Percentiles rank a stretch among this genome's conserved stretches.
Conservation (phyloP, 148 eudicot genomes). For the Euryodendron excelsum region DNA sequence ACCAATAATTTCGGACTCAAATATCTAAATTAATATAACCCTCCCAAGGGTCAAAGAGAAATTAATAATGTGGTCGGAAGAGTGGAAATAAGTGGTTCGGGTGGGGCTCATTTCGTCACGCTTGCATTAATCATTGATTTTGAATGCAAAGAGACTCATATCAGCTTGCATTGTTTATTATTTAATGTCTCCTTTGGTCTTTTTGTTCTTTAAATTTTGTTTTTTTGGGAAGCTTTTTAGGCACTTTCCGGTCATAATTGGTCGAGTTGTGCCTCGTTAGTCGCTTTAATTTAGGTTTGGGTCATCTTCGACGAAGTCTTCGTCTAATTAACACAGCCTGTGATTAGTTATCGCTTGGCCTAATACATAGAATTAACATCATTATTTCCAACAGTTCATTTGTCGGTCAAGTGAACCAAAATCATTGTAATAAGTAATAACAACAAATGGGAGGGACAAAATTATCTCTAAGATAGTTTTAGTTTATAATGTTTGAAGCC, state of each 20-base stretch:
- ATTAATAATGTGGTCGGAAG: not conserved
- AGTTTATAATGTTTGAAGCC: no score
- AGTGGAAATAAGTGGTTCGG: not conserved
- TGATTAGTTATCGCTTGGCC: not conserved
- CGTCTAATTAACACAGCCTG: not conserved
- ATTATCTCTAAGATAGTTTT: not conserved
- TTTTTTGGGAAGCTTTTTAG: not conserved
- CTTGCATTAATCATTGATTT: not conserved
- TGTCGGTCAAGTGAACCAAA: not conserved
- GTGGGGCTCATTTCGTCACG: not conserved
- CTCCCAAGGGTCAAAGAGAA: not conserved
- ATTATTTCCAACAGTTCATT: not conserved
- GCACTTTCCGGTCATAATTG: not conserved
- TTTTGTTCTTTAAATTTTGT: not conserved
- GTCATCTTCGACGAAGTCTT: not conserved
- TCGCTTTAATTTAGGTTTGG: not conserved
- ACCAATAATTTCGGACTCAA: conserved; percentile 2
- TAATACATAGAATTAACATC: not conserved
- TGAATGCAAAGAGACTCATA: not conserved
- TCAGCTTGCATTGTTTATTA: not conserved
- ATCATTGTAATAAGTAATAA: no score
- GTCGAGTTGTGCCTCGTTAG: not conserved
- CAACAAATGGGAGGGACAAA: not conserved
- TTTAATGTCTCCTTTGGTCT: not conserved
- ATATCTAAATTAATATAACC: not conserved